These are phyloP conservation scores for Trypanosoma platydactyli DNA, from an alignment of 208 protist genomes.

Conservation along the genomic window DNA sequence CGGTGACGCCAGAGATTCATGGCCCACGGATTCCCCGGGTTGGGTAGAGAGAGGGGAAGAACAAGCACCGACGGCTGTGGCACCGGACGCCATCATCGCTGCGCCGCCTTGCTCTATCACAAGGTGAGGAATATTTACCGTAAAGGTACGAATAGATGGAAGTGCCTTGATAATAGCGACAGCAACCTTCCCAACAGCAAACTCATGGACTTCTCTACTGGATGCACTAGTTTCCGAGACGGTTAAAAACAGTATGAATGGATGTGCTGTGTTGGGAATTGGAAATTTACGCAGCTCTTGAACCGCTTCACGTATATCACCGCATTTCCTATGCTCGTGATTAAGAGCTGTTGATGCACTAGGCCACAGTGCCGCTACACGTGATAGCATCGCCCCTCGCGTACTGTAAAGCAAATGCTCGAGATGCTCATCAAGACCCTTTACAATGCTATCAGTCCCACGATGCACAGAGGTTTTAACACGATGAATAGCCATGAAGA, in stretches of 20 bases:
- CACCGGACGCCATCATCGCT: neutral
- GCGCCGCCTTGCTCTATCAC: constrained; percentile 30
- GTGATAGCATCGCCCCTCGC: constrained; percentile 37
- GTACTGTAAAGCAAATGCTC: constrained; percentile 57
- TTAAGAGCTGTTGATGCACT: constrained; percentile 41
- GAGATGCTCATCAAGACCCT: constrained; percentile 42
- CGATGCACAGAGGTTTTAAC: constrained; percentile 68
- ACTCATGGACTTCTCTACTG: constrained; percentile 22
- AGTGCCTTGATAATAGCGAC: constrained; percentile 18
- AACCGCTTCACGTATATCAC: constrained; percentile 49
- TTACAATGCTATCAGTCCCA: constrained; percentile 19
- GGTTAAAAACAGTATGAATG: constrained; percentile 58
- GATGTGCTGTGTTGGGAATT: constrained; percentile 47
- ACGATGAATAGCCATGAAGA: constrained; percentile 64
- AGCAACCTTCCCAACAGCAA: constrained; percentile 28
- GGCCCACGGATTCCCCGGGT: neutral
- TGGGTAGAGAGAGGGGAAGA: neutral
- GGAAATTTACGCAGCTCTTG: constrained; percentile 54
- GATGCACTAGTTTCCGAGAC: constrained; percentile 13
- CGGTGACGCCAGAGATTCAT: neutral
- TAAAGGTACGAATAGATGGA: constrained; percentile 32
- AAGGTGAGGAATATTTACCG: constrained; percentile 47
- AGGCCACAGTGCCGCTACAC: constrained; percentile 50
- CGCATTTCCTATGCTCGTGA: constrained; percentile 48
- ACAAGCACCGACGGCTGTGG: too few relatives aligned